Conservation (phyloP, 2,329 filamentous ascomycete genomes). For the Xylariaceae sp. region DNA sequence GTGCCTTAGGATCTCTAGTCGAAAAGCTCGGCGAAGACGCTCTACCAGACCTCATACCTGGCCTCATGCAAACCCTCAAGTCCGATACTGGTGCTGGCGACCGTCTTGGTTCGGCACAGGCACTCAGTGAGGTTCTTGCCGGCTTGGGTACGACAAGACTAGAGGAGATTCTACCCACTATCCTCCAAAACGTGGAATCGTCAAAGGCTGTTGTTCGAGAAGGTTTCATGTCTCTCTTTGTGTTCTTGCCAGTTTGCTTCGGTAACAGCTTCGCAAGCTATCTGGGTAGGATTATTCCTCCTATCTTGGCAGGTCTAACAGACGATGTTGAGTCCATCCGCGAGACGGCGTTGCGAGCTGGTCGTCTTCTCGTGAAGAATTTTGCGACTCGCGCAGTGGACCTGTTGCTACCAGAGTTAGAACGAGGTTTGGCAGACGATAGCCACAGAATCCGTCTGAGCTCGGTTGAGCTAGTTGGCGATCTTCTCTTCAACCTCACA, state of each 20-base stretch:
- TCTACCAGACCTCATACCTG: constrained; percentile 93
- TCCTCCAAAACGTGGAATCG: constrained; percentile 92
- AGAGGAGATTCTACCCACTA: constrained; percentile 94
- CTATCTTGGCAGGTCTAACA: constrained; percentile 88
- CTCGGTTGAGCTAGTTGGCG: constrained; percentile 95
- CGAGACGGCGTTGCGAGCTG: constrained; percentile 92
- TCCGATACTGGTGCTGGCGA: constrained; percentile 96
- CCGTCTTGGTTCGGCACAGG: constrained; percentile 91
- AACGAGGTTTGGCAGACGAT: constrained; percentile 94
- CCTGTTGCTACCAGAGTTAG: constrained; percentile 86
- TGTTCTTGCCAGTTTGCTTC: constrained; percentile 97
- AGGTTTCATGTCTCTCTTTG: constrained; percentile 99
- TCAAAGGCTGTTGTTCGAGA: constrained; percentile 87
- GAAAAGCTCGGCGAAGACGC: constrained; percentile 98
- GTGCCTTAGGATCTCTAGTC: constrained; percentile 91
- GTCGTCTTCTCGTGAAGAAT: constrained; percentile 94
- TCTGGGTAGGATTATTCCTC: constrained; percentile 90
- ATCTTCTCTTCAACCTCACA: constrained; percentile 95
- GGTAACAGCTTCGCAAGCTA: constrained; percentile 98
- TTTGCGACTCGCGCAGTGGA: constrained; percentile 95
- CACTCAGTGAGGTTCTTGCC: constrained; percentile 91
- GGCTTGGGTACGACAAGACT: constrained; percentile 88
- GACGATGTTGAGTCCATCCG: constrained; percentile 96
- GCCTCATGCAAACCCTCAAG: constrained; percentile 95
- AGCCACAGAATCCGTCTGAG: constrained; percentile 97